Conservation (phyloP, 1,284 basidiomycete genomes). For the Tremellales sp. region DNA sequence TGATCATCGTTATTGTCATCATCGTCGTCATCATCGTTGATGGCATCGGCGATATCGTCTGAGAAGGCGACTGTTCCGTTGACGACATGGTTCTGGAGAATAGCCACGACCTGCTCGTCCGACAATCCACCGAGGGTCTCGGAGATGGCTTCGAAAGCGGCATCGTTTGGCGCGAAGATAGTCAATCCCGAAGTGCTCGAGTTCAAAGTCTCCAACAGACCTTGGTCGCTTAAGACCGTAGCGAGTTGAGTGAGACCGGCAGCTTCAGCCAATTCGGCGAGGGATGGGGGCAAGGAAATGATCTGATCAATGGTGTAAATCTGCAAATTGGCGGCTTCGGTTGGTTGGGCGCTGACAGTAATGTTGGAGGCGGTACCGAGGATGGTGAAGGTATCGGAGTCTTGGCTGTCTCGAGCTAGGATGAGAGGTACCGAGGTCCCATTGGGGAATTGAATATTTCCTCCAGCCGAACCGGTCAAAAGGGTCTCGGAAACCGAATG, state of each 20-base stretch:
- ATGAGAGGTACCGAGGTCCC: conserved; percentile 58
- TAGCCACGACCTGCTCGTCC: conserved; percentile 49
- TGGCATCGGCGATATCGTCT: conserved; percentile 50
- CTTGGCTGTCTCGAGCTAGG: conserved; percentile 54
- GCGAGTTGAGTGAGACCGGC: conserved; percentile 28
- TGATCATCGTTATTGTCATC: not conserved
- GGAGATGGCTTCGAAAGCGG: conserved; percentile 52
- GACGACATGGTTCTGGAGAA: conserved; percentile 61
- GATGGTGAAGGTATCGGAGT: conserved; percentile 35
- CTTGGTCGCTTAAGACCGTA: no score
- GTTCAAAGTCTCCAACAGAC: conserved; percentile 51
- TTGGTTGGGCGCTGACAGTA: conserved; percentile 40
- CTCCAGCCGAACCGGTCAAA: conserved; percentile 49
- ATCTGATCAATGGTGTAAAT: conserved; percentile 53
- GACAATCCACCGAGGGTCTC: conserved; percentile 51
- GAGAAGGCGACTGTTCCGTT: conserved; percentile 57
- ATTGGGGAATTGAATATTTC: conserved; percentile 22
- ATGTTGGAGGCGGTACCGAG: conserved; percentile 46
- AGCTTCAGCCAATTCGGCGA: conserved; percentile 46
- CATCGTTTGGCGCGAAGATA: conserved; percentile 63
- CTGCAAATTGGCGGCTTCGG: conserved; percentile 32
- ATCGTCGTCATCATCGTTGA: no score
- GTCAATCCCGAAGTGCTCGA: conserved; percentile 57
- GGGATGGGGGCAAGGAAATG: conserved; percentile 55
- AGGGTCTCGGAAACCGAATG: conserved; percentile 63